phyloP scores from a whole-genome alignment of 2,329 filamentous ascomycete species.

The Venturia pyrina region DNA sequence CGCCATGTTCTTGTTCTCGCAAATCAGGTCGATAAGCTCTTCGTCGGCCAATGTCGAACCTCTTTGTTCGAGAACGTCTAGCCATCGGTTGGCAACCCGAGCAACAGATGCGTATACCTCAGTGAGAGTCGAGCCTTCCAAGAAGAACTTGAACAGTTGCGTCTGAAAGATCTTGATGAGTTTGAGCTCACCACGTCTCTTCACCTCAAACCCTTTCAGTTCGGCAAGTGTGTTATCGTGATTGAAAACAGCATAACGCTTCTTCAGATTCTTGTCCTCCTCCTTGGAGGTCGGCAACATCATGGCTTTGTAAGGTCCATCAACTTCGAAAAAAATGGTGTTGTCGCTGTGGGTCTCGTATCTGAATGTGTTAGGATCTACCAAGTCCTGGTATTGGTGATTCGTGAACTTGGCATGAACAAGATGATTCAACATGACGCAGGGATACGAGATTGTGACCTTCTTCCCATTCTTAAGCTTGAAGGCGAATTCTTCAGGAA shows the following conservation, averaged over 20 bases:
- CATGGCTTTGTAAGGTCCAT: slow-evolving; percentile 97
- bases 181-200: slow-evolving; percentile 93
- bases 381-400: slow-evolving; percentile 87
- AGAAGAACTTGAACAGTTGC: slow-evolving; percentile 98
- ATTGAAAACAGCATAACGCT: slow-evolving; percentile 98
- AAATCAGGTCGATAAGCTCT: slow-evolving; percentile 98
- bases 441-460: slow-evolving; percentile 90
- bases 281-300: slow-evolving; percentile 95
- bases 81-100: slow-evolving; percentile 90
- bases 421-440: slow-evolving; percentile 97
- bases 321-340: slow-evolving; percentile 98
- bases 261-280: slow-evolving; percentile 99
- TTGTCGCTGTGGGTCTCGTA: slow-evolving; percentile 98
- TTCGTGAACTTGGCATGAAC: slow-evolving; percentile 95
- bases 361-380: slow-evolving; percentile 67
- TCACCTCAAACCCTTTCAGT: slow-evolving; percentile 94
- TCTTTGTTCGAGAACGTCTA: slow-evolving; percentile 85
- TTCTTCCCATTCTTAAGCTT: slow-evolving; percentile 95
- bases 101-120: slow-evolving; percentile 90
- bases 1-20: slow-evolving; percentile 95
- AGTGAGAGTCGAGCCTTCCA: slow-evolving; percentile 76
- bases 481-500: slow-evolving; percentile 93
- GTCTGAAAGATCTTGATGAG: slow-evolving; percentile 99
- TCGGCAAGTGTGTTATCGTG: slow-evolving; percentile 93
- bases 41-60: slow-evolving; percentile 88